These are phyloP conservation scores for Mycena polygramma DNA, from an alignment of 768 basidiomycete genomes.

Conservation along the genomic window DNA sequence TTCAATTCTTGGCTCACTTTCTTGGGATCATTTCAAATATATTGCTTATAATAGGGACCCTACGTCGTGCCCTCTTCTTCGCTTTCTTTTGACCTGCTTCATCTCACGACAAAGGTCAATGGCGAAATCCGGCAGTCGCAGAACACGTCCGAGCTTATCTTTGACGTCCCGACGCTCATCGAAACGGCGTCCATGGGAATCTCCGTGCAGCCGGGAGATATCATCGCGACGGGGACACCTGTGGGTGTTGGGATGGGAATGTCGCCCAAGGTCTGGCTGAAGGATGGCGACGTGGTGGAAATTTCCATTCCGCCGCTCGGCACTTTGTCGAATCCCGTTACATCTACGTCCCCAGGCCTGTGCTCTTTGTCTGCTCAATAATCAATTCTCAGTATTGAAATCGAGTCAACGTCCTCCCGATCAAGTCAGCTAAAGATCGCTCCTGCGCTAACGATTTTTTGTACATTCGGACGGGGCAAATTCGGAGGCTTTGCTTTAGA, in stretches of 20 bases:
- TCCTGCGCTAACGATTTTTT: no score
- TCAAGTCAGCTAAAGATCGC: no score
- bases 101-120: conserved; percentile 37
- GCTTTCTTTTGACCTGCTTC: conserved; percentile 30
- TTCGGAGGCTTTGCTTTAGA: no score
- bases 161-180: conserved; percentile 38
- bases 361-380: conserved; percentile 20
- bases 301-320: conserved; percentile 38
- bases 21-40: neutral
- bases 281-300: conserved; percentile 39
- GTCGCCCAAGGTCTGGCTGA: conserved; percentile 32
- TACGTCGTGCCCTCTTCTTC: conserved; percentile 38
- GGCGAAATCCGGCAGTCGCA: conserved; percentile 39
- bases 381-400: neutral
- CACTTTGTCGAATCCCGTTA: conserved; percentile 33
- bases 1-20: neutral
- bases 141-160: conserved; percentile 41
- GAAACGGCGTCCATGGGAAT: conserved; percentile 37
- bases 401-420: no score
- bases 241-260: conserved; percentile 39
- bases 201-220: conserved; percentile 37
- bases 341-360: conserved; percentile 24
- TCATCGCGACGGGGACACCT: conserved; percentile 39
- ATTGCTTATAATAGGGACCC: conserved; percentile 28
- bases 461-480: no score